phyloP scores from a whole-genome alignment of 352 stramenopile genomes.

The Phytophthora pisi region DNA sequence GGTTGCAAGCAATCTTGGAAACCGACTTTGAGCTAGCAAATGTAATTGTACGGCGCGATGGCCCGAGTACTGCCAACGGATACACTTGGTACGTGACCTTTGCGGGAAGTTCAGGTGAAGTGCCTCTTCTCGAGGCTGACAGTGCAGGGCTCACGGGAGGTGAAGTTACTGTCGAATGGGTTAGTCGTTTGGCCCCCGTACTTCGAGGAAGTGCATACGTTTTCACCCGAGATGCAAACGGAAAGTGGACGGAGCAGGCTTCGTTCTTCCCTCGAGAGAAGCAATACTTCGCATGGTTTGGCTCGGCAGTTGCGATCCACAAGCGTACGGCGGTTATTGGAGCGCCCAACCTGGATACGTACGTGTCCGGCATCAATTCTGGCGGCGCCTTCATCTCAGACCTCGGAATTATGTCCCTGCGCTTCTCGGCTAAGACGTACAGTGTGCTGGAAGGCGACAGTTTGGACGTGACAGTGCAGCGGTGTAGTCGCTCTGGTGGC shows the following conservation, averaged over 20 bases:
- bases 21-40: slow-evolving; percentile 73
- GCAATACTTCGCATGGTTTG: slow-evolving; percentile 92
- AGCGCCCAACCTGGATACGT: slow-evolving; percentile 92
- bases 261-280: slow-evolving; percentile 92
- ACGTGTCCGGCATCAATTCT: slow-evolving; percentile 89
- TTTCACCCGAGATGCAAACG: slow-evolving; percentile 57
- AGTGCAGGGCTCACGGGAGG: slow-evolving; percentile 34
- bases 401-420: slow-evolving; percentile 88
- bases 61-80: slow-evolving; percentile 47
- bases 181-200: slow-evolving; percentile 58
- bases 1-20: slow-evolving; percentile 63
- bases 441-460: slow-evolving; percentile 88
- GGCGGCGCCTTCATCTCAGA: slow-evolving; percentile 94
- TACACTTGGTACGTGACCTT: slow-evolving; percentile 91
- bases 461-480: slow-evolving; percentile 75
- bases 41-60: slow-evolving; percentile 71
- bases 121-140: slow-evolving; percentile 67
- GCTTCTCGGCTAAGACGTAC: slow-evolving; percentile 74
- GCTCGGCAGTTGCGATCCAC: slow-evolving; percentile 80
- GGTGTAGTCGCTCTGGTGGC: slow-evolving; percentile 51
- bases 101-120: slow-evolving; percentile 49
- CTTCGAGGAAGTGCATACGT: slow-evolving; percentile 70
- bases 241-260: slow-evolving; percentile 90
- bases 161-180: slow-evolving; percentile 45
- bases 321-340: slow-evolving; percentile 89